Evolutionary conservation across 768 basidiomycete genomes (phyloP).

Genomic region (Amyloporia xantha): DNA sequence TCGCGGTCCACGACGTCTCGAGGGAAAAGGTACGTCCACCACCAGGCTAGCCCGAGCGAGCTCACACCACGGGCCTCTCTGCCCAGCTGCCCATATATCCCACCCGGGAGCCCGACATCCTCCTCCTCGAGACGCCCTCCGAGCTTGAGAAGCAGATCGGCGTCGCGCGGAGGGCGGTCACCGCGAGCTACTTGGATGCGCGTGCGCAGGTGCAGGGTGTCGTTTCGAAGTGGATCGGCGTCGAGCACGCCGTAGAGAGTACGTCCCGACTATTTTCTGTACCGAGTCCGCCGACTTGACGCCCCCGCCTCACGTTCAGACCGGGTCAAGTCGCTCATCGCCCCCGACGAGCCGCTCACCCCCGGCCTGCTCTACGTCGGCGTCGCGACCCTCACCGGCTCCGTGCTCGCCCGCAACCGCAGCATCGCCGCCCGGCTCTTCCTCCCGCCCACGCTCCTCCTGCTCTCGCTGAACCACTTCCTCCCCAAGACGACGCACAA

Average conservation of each 20-base stretch:
- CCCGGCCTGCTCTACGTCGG: constrained; percentile 91
- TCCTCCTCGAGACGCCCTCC: constrained; percentile 70
- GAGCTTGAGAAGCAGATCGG: constrained; percentile 76
- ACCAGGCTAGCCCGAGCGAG: neutral
- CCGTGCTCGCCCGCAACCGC: constrained; percentile 79
- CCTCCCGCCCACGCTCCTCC: constrained; percentile 70
- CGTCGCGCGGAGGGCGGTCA: constrained; percentile 51
- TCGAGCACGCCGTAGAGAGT: constrained; percentile 86
- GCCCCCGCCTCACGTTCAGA: constrained; percentile 32
- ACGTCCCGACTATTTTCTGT: constrained; percentile 27
- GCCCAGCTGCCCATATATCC: constrained; percentile 85
- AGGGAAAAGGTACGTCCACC: constrained; percentile 16
- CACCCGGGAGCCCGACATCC: constrained; percentile 45
- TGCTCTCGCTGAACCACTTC: constrained; percentile 73
- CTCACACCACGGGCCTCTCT: neutral
- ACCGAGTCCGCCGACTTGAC: neutral
- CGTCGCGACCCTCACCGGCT: constrained; percentile 81
- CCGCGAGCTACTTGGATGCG: constrained; percentile 49
- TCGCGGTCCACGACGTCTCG: constrained; percentile 10
- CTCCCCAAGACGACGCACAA: constrained; percentile 78
- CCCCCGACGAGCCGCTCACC: constrained; percentile 74
- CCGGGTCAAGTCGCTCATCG: constrained; percentile 76
- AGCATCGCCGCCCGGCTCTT: constrained; percentile 58
- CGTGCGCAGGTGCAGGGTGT: constrained; percentile 62
- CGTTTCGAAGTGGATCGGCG: constrained; percentile 76